These are phyloP conservation scores for Globisporangium abappressorium DNA, from an alignment of 352 stramenopile genomes.

Conservation along the genomic window DNA sequence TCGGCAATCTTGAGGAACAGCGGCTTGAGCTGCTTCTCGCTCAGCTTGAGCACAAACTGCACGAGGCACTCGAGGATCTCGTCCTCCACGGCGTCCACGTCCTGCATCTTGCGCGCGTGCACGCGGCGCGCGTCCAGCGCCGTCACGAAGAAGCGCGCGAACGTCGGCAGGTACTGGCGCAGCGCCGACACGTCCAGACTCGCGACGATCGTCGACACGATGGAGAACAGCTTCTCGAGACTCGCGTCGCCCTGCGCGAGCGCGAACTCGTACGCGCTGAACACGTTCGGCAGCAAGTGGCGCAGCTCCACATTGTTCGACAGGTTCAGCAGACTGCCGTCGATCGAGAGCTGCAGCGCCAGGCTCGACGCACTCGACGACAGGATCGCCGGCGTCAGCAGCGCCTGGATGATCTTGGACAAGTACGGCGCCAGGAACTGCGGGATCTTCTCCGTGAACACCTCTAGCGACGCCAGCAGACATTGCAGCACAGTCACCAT, in stretches of 20 bases:
- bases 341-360: conserved; percentile 51
- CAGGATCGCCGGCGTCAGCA: conserved; percentile 55
- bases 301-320: conserved; percentile 72
- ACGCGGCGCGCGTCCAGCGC: conserved; percentile 72
- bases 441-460: conserved; percentile 81
- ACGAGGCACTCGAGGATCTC: conserved; percentile 73
- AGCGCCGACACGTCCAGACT: conserved; percentile 47
- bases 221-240: conserved; percentile 63
- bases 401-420: conserved; percentile 48
- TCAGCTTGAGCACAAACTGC: conserved; percentile 84
- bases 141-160: conserved; percentile 83
- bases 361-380: conserved; percentile 25
- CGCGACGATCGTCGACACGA: conserved; percentile 65
- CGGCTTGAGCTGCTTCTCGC: conserved; percentile 88
- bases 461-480: conserved; percentile 65
- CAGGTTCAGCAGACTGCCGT: conserved; percentile 64
- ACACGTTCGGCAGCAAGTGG: conserved; percentile 66
- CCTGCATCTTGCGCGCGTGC: conserved; percentile 45
- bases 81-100: conserved; percentile 73
- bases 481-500: conserved; percentile 70
- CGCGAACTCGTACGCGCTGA: conserved; percentile 67
- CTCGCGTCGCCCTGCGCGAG: conserved; percentile 50
- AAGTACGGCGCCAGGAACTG: conserved; percentile 83
- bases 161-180: conserved; percentile 63
- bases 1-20: conserved; percentile 84